Percentiles rank a stretch among this genome's conserved stretches.
Evolutionary conservation across 192 early-diverging fungal species (phyloP).

Genomic region (Ambispora gerdemannii): DNA sequence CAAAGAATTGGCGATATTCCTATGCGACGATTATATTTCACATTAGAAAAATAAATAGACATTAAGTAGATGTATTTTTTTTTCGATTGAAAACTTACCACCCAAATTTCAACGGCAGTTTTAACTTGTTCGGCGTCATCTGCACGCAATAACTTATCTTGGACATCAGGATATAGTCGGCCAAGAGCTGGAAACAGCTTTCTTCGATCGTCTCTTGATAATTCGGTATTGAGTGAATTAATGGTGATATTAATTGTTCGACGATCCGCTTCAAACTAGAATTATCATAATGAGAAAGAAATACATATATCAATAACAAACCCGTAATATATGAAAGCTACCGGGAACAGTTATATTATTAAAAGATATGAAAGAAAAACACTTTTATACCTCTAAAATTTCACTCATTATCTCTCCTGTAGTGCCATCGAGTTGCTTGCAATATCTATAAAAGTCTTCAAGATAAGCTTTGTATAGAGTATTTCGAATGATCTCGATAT

Average conservation of each 20-base stretch:
- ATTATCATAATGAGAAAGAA: too few relatives aligned
- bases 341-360: neutral
- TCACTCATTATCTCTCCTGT: slow-evolving; percentile 94
- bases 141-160: slow-evolving; percentile 71
- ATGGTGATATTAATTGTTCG: slow-evolving; percentile 98
- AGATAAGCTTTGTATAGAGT: slow-evolving; percentile 98
- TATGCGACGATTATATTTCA: slow-evolving; percentile 31
- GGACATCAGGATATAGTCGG: slow-evolving; percentile 90
- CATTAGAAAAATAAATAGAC: neutral
- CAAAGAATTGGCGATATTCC: slow-evolving; percentile 90
- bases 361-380: slow-evolving; percentile 18
- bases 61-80: too few relatives aligned
- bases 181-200: slow-evolving; percentile 93
- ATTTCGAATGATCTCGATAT: slow-evolving; percentile 99
- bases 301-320: too few relatives aligned
- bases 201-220: slow-evolving; percentile 92
- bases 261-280: slow-evolving; percentile 98
- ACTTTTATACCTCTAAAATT: slow-evolving; percentile 67
- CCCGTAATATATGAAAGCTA: too few relatives aligned
- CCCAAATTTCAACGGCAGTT: slow-evolving; percentile 73
- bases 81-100: slow-evolving; percentile 58
- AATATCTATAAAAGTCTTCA: slow-evolving; percentile 96
- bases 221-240: slow-evolving; percentile 97
- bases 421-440: slow-evolving; percentile 69
- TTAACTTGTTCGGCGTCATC: slow-evolving; percentile 98